These are phyloP conservation scores for Rhodomyrtus psidioides DNA, from an alignment of 441 rosid genomes.

Conservation along the genomic window DNA sequence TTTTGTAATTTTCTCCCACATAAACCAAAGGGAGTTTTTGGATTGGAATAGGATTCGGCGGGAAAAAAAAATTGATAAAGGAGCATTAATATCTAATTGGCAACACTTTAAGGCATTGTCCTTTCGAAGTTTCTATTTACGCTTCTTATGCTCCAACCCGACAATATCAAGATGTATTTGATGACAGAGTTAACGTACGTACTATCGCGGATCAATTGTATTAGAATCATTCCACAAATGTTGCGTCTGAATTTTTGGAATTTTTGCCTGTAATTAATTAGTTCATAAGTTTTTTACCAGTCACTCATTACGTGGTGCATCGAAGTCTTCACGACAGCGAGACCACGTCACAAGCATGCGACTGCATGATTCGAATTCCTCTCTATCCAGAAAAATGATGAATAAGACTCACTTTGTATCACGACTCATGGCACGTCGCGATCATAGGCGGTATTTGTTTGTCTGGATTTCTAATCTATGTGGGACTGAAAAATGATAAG, in stretches of 20 bases:
- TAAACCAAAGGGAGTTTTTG: neutral
- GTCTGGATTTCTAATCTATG: no score
- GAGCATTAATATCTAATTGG: neutral
- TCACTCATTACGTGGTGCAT: neutral
- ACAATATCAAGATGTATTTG: neutral
- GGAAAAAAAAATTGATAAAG: neutral
- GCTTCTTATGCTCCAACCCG: neutral
- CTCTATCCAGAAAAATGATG: neutral
- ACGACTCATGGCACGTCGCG: no score
- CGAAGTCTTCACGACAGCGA: neutral
- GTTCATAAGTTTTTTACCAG: rapidly evolving
- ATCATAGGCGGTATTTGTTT: no score
- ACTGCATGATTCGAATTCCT: neutral
- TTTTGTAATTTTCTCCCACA: no score
- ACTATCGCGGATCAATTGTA: neutral
- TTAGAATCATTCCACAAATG: neutral
- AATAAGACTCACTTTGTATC: neutral
- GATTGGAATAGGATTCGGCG: neutral
- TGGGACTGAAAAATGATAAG: no score
- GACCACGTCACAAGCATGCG: neutral
- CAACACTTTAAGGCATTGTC: neutral
- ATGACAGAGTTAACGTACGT: neutral
- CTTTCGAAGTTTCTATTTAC: neutral
- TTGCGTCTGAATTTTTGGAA: neutral
- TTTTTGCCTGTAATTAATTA: neutral